These are phyloP conservation scores for Lichtheimia hyalospora DNA, from an alignment of 371 early-diverging fungal species.

Conservation along the genomic window DNA sequence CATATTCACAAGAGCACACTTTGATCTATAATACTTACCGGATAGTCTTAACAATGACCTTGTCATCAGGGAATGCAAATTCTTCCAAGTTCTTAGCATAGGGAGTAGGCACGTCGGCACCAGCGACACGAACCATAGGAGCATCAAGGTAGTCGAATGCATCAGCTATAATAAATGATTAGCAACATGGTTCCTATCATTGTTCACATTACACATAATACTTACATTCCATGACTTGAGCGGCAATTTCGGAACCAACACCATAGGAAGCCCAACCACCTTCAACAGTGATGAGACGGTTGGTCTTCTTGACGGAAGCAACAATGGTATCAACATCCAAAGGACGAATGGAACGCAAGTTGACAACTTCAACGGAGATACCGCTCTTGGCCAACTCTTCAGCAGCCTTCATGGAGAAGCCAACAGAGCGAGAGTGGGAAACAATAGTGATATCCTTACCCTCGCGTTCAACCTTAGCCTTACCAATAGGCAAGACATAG, in stretches of 20 bases:
- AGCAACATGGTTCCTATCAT: background rate
- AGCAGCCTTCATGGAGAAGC: conserved; percentile 91
- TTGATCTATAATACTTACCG: conserved; percentile 16
- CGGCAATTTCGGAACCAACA: conserved; percentile 97
- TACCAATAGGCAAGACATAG: conserved; percentile 93
- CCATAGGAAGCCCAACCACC: conserved; percentile 98
- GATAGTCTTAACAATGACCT: conserved; percentile 79
- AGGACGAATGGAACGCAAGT: conserved; percentile 98
- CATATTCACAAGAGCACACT: background rate
- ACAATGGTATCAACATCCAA: conserved; percentile 94
- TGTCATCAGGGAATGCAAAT: conserved; percentile 86
- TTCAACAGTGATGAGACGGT: conserved; percentile 96
- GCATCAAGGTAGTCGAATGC: conserved; percentile 96
- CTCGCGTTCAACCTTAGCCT: conserved; percentile 95
- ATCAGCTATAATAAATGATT: conserved; percentile 52
- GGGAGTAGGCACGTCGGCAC: conserved; percentile 99
- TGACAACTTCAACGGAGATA: conserved; percentile 92
- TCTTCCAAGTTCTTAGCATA: conserved; percentile 97
- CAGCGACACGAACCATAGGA: conserved; percentile 94
- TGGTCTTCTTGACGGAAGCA: conserved; percentile 96
- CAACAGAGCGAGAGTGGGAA: conserved; percentile 93
- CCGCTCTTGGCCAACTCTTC: conserved; percentile 84
- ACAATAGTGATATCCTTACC: conserved; percentile 95
- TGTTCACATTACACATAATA: background rate
- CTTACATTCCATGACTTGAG: conserved; percentile 90